Percentiles rank a stretch among this genome's conserved stretches.
phyloP scores from a whole-genome alignment of 2,329 filamentous ascomycete genomes.

The Cylindrodendrum hubeiense region DNA sequence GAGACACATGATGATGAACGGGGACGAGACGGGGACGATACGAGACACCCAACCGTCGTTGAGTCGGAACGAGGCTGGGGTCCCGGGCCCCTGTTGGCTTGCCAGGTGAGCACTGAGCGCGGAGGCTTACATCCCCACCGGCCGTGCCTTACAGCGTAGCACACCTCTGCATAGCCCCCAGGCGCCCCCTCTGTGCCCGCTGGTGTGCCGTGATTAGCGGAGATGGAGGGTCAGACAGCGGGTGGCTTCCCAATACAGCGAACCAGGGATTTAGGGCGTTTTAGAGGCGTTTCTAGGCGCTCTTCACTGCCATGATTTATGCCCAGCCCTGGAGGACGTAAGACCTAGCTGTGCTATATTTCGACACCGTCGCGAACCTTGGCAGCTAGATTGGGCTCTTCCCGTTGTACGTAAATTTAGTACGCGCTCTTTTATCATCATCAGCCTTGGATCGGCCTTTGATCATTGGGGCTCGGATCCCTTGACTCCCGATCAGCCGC shows the following conservation, averaged over 20 bases:
- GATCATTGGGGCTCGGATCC: neutral
- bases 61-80: slow-evolving; percentile 14
- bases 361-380: neutral
- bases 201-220: slow-evolving; percentile 6
- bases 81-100: slow-evolving; percentile 9
- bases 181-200: neutral
- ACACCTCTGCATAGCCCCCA: slow-evolving; percentile 22
- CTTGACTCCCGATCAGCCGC: neutral
- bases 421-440: neutral
- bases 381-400: neutral
- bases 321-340: neutral
- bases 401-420: neutral
- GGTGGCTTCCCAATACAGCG: slow-evolving; percentile 18
- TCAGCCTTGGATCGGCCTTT: too few relatives aligned
- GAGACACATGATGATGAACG: slow-evolving; percentile 22
- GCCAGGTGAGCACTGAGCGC: neutral
- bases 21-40: slow-evolving; percentile 13
- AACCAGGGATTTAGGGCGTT: slow-evolving; percentile 1
- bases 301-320: neutral
- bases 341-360: neutral
- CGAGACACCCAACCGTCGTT: slow-evolving; percentile 19
- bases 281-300: neutral
- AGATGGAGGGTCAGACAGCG: slow-evolving; percentile 3
- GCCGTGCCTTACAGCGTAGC: slow-evolving; percentile 19
- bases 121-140: slow-evolving; percentile 8